Conservation (phyloP, 805 yeast species). For the Hanseniaspora occidentalis region DNA sequence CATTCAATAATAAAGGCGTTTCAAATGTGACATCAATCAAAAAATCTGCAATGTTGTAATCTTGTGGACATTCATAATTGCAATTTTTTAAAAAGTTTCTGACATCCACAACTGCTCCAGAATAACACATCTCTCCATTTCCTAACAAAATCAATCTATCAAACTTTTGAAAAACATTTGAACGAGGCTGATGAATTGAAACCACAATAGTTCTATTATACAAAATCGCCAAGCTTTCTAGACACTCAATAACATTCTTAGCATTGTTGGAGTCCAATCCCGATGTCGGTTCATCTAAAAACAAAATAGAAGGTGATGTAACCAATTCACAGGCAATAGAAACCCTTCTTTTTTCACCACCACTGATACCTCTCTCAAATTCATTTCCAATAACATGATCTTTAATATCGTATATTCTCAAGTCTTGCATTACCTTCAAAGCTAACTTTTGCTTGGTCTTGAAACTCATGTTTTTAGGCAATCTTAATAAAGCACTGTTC, state of each 20-base stretch:
- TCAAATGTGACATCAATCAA: slow-evolving; percentile 83
- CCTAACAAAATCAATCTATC: slow-evolving; percentile 73
- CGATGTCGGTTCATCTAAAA: slow-evolving; percentile 88
- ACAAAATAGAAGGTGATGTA: slow-evolving; percentile 72
- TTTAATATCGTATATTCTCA: slow-evolving; percentile 70
- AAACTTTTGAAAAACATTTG: slow-evolving; percentile 85
- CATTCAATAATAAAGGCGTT: slow-evolving; percentile 10
- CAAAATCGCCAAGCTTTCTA: slow-evolving; percentile 66
- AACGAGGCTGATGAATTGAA: slow-evolving; percentile 94
- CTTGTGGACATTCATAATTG: slow-evolving; percentile 77
- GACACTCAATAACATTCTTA: slow-evolving; percentile 73
- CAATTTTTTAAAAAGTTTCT: slow-evolving; percentile 59
- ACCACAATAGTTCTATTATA: slow-evolving; percentile 81
- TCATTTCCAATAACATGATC: slow-evolving; percentile 84
- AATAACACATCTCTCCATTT: slow-evolving; percentile 74
- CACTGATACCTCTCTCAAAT: slow-evolving; percentile 75
- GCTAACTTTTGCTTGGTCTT: slow-evolving; percentile 68
- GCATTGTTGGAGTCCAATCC: slow-evolving; percentile 95
- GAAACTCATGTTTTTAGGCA: slow-evolving; percentile 71
- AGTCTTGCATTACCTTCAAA: slow-evolving; percentile 70
- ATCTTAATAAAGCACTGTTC: slow-evolving; percentile 77
- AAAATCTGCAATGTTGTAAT: slow-evolving; percentile 89
- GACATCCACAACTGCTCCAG: slow-evolving; percentile 72
- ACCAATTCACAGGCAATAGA: slow-evolving; percentile 90
- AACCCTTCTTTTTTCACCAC: slow-evolving; percentile 79